phyloP scores from a whole-genome alignment of 495 filamentous ascomycete species.

The Tuber magnatum region DNA sequence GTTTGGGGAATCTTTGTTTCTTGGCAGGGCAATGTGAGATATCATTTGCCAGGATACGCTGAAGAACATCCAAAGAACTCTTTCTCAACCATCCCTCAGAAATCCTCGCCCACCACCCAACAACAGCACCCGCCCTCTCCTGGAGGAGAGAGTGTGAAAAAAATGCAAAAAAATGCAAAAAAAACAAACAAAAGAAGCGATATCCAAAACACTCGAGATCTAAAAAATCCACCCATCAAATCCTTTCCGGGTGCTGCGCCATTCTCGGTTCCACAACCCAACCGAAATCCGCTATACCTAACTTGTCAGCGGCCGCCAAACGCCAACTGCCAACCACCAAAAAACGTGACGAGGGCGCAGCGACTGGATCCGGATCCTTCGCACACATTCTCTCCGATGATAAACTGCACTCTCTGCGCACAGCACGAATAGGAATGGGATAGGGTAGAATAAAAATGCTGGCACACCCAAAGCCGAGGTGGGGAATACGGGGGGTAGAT shows the following conservation, averaged over 20 bases:
- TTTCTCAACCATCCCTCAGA: not conserved
- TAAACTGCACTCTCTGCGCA: not conserved
- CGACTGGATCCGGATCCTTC: not conserved
- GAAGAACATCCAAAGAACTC: not conserved
- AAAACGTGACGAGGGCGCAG: conserved; percentile 28
- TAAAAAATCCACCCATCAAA: not conserved
- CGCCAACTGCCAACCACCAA: conserved; percentile 32
- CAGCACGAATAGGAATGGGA: not conserved
- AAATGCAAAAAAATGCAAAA: too few species aligned
- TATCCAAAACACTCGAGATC: not conserved
- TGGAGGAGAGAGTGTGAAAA: not conserved
- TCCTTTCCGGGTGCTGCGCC: conserved; percentile 24
- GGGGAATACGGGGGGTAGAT: not conserved
- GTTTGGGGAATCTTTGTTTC: conserved; percentile 25
- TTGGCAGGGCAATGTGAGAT: conserved; percentile 17
- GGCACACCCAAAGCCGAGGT: not conserved
- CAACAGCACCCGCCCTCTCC: not conserved
- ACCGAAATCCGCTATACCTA: not conserved
- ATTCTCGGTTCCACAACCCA: conserved; percentile 27
- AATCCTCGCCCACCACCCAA: not conserved
- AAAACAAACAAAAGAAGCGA: not conserved
- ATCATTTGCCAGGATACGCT: not conserved
- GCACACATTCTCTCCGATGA: not conserved
- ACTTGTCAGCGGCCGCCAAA: conserved; percentile 14
- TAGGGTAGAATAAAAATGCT: not conserved